These are phyloP conservation scores for Debaryomycetaceae sp. DNA, from an alignment of 1,139 yeast species.

Conservation along the genomic window DNA sequence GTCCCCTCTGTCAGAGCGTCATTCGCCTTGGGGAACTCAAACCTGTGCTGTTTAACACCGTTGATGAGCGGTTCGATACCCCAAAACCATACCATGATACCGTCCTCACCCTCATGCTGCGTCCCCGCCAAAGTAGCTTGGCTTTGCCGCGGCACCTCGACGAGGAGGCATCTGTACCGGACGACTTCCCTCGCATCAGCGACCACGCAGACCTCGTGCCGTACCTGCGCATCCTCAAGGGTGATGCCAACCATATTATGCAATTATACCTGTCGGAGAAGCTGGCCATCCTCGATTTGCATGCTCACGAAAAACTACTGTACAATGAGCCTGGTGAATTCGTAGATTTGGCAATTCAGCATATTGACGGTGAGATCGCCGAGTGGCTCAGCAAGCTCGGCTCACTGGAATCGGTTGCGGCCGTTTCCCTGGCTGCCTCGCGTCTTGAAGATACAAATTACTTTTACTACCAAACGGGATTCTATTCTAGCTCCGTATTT, in stretches of 20 bases:
- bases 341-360: constrained; percentile 44
- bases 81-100: constrained; percentile 55
- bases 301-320: constrained; percentile 45
- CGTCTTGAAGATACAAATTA: constrained; percentile 8
- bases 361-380: constrained; percentile 38
- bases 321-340: constrained; percentile 53
- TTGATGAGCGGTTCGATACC: constrained; percentile 46
- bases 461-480: constrained; percentile 62
- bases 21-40: constrained; percentile 49
- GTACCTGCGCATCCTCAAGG: constrained; percentile 51
- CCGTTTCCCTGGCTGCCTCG: neutral
- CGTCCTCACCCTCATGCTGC: constrained; percentile 58
- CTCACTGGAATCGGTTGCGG: neutral
- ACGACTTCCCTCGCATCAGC: constrained; percentile 21
- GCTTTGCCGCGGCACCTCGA: constrained; percentile 40
- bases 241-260: constrained; percentile 42
- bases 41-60: constrained; percentile 54
- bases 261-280: constrained; percentile 51
- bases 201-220: constrained; percentile 16
- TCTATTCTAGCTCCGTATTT: constrained; percentile 52
- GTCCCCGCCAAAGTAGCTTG: constrained; percentile 49
- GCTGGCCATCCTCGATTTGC: constrained; percentile 30
- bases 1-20: constrained; percentile 75
- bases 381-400: constrained; percentile 19
- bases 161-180: constrained; percentile 18